A percentile compares a stretch with the other conserved stretches of the same genome.
Conservation (phyloP, 164 flowering plant species). For the Buxus sempervirens region DNA sequence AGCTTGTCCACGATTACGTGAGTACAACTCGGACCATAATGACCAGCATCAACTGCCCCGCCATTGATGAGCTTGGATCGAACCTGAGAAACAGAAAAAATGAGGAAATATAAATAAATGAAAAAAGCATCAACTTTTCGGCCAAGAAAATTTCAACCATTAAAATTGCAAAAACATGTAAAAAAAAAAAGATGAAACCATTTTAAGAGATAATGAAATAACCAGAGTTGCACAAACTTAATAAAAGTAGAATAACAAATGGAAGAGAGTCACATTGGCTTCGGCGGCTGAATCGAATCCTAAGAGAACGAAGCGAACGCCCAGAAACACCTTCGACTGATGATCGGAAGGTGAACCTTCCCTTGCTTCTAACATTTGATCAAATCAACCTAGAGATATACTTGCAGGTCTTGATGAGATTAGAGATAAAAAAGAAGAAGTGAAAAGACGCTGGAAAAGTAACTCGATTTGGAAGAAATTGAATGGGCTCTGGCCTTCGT, state of each 20-base stretch:
- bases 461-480: neutral
- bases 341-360: neutral
- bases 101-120: neutral
- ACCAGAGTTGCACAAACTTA: neutral
- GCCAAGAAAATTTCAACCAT: neutral
- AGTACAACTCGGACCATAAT: constrained; percentile 52
- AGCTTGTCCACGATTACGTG: constrained; percentile 77
- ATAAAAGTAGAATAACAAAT: neutral
- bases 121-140: neutral
- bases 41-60: constrained; percentile 65
- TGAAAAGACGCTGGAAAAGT: neutral
- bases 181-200: neutral
- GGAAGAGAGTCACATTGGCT: constrained; percentile 23
- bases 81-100: constrained; percentile 29
- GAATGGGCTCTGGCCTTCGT: neutral
- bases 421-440: neutral
- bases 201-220: neutral
- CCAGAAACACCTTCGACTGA: constrained; percentile 26
- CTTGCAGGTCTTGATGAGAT: neutral
- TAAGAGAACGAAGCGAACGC: constrained; percentile 57
- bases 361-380: neutral
- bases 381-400: neutral
- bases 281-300: constrained; percentile 51
- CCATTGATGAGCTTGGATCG: constrained; percentile 55
- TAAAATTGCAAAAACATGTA: neutral